These are phyloP conservation scores for Neurospora africana DNA, from an alignment of 495 filamentous ascomycete genomes.

Conservation along the genomic window DNA sequence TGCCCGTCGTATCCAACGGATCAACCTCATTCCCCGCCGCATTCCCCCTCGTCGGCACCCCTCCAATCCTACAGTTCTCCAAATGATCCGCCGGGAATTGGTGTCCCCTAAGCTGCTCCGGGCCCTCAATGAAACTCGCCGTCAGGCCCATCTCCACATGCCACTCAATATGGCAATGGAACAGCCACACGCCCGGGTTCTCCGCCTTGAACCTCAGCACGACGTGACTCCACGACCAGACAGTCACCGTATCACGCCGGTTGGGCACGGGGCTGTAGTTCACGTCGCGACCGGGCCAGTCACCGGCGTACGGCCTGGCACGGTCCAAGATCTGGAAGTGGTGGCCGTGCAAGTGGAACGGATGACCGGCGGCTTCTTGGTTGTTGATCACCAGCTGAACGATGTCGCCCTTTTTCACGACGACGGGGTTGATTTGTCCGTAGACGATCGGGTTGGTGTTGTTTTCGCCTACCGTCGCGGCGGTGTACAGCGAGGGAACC, in stretches of 20 bases:
- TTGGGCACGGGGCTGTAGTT: slow-evolving; percentile 30
- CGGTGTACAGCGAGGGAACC: slow-evolving; percentile 72
- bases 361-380: slow-evolving; percentile 48
- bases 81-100: slow-evolving; percentile 54
- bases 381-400: slow-evolving; percentile 81
- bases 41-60: slow-evolving; percentile 51
- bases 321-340: slow-evolving; percentile 63
- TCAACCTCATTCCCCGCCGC: slow-evolving; percentile 63
- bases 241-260: slow-evolving; percentile 46
- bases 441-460: slow-evolving; percentile 59
- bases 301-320: slow-evolving; percentile 27
- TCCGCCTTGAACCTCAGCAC: slow-evolving; percentile 48
- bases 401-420: slow-evolving; percentile 53
- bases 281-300: slow-evolving; percentile 30
- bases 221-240: slow-evolving; percentile 42
- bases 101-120: slow-evolving; percentile 45
- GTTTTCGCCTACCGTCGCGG: slow-evolving; percentile 47
- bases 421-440: slow-evolving; percentile 59
- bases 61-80: slow-evolving; percentile 42
- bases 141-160: slow-evolving; percentile 64
- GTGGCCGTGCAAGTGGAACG: slow-evolving; percentile 59
- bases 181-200: slow-evolving; percentile 72
- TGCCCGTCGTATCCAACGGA: slow-evolving; percentile 49
- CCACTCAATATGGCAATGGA: slow-evolving; percentile 80
- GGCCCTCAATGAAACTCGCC: slow-evolving; percentile 62